Conservation (phyloP, 345 rosid species). For the Salix purpurea region DNA sequence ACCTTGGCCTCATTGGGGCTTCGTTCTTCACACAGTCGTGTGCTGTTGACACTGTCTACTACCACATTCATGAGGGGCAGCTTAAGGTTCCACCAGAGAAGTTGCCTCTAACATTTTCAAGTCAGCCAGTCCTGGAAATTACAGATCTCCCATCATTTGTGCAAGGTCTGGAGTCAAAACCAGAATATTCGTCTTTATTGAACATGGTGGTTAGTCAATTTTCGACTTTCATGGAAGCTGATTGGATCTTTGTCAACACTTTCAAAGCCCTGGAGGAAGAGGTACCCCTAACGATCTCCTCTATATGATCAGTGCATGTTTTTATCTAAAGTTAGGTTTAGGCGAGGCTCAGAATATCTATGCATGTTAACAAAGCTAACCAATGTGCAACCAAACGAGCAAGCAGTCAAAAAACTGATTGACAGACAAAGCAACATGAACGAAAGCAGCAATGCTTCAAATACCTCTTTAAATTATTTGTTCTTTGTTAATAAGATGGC, state of each 20-base stretch:
- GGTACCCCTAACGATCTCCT: slow-evolving; percentile 17
- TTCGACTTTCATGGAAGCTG: background rate
- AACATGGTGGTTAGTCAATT: background rate
- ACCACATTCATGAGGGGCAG: slow-evolving; percentile 11
- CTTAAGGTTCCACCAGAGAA: slow-evolving; percentile 24
- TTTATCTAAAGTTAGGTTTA: no score
- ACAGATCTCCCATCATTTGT: slow-evolving; percentile 40
- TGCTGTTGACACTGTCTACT: slow-evolving; percentile 18
- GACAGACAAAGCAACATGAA: no score
- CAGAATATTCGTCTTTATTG: background rate
- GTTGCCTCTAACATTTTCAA: slow-evolving; percentile 20
- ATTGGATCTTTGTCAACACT: background rate
- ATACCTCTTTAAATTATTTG: no score
- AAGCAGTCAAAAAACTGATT: no score
- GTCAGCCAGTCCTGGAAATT: slow-evolving; percentile 30
- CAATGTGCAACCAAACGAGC: no score
- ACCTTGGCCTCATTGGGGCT: no score
- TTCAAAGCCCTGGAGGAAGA: slow-evolving; percentile 39
- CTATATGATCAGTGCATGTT: no score
- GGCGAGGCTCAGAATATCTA: no score
- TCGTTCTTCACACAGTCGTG: slow-evolving; percentile 35
- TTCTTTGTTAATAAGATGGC: slow-evolving; percentile 32
- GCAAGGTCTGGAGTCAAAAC: slow-evolving; percentile 15
- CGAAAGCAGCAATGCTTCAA: no score
- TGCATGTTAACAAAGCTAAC: no score